A percentile compares a stretch with the other conserved stretches of the same genome.
Evolutionary conservation across 2,329 filamentous ascomycete genomes (phyloP).

Genomic region (Raffaelea albimanens): DNA sequence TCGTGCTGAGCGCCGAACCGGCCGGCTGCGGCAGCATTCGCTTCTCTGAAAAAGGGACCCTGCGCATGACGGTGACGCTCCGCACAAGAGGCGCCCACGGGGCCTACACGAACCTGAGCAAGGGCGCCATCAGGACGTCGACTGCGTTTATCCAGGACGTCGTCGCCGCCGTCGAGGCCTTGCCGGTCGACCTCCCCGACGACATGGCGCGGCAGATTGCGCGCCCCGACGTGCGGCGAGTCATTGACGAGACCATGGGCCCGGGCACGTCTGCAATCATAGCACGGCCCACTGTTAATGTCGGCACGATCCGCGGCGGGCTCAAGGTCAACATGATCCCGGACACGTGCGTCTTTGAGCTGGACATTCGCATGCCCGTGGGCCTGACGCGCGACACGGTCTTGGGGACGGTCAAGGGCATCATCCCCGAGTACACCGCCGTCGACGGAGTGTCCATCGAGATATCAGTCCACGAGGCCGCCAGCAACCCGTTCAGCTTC

Average conservation of each 20-base stretch:
- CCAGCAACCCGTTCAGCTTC: slow-evolving; percentile 9
- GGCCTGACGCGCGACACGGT: slow-evolving; percentile 3
- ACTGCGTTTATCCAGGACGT: slow-evolving; percentile 1
- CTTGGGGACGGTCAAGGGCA: background rate
- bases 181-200: background rate
- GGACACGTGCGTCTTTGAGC: background rate
- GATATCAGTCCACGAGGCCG: slow-evolving; percentile 4
- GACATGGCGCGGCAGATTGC: slow-evolving; percentile 2
- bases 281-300: slow-evolving; percentile 8
- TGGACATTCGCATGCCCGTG: slow-evolving; percentile 8
- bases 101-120: slow-evolving; percentile 9
- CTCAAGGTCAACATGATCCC: slow-evolving; percentile 8
- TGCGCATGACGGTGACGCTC: slow-evolving; percentile 5
- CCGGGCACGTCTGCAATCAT: slow-evolving; percentile 5
- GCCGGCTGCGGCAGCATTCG: slow-evolving; percentile 9
- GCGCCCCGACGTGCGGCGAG: background rate
- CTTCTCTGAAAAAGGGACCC: slow-evolving; percentile 10
- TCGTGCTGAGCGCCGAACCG: slow-evolving; percentile 10
- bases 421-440: background rate
- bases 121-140: slow-evolving; percentile 5
- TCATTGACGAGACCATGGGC: slow-evolving; percentile 8
- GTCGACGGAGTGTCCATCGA: background rate
- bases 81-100: slow-evolving; percentile 4
- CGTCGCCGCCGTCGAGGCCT: background rate
- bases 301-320: slow-evolving; percentile 7